These are phyloP conservation scores for Rhodotorula sp. DNA, from an alignment of 1,284 basidiomycete species.

Conservation along the genomic window DNA sequence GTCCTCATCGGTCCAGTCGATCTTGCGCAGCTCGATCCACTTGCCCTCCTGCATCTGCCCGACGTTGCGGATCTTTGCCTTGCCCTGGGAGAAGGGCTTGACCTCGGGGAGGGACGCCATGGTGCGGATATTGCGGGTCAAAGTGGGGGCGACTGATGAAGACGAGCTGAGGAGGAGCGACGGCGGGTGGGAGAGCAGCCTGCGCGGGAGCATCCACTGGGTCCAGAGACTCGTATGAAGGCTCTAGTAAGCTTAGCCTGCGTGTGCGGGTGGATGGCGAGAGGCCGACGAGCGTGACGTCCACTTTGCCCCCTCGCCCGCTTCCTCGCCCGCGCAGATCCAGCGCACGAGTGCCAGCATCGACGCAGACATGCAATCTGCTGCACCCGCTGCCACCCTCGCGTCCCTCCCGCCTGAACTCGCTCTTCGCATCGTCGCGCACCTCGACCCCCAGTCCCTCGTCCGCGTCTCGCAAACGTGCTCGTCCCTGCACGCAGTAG, in stretches of 20 bases:
- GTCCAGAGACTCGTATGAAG: no score
- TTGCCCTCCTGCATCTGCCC: slow-evolving; percentile 27
- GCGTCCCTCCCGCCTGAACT: slow-evolving; percentile 35
- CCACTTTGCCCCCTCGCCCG: not conserved
- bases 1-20: slow-evolving; percentile 39
- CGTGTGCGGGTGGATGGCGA: not conserved
- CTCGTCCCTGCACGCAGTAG: slow-evolving; percentile 3
- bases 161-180: not conserved
- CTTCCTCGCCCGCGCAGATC: not conserved
- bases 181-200: not conserved
- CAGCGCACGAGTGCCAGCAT: not conserved
- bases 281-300: not conserved
- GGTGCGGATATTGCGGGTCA: not conserved
- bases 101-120: slow-evolving; percentile 14
- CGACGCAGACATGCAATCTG: no score
- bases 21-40: slow-evolving; percentile 15
- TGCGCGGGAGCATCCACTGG: slow-evolving; percentile 2
- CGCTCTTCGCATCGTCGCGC: slow-evolving; percentile 13
- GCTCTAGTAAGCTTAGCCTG: not conserved
- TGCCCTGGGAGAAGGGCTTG: slow-evolving; percentile 15
- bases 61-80: slow-evolving; percentile 18
- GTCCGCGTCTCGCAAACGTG: slow-evolving; percentile 12
- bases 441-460: slow-evolving; percentile 29
- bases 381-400: not conserved
- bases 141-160: not conserved